These are phyloP conservation scores for Kregervanrija pseudodelftensis DNA, from an alignment of 805 yeast genomes.

Conservation along the genomic window DNA sequence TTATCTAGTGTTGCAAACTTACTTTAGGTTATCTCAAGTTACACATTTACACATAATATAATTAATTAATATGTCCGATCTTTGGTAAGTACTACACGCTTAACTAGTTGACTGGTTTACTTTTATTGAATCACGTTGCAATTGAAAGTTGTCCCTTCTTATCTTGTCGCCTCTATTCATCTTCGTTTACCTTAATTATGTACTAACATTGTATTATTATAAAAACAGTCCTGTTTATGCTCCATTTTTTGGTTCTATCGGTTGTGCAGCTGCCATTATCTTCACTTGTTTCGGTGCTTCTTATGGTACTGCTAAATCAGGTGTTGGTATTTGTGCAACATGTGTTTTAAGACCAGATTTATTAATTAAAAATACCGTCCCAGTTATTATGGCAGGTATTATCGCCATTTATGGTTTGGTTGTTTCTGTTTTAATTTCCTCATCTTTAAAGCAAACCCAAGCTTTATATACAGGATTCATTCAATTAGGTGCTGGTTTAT, in stretches of 20 bases:
- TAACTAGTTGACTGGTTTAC: not conserved
- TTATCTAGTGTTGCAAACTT: too few species aligned
- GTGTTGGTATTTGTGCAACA: constrained; percentile 99
- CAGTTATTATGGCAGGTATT: constrained; percentile 99
- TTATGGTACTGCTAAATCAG: constrained; percentile 98
- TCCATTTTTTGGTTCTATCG: constrained; percentile 98
- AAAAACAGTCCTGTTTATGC: constrained; percentile 62
- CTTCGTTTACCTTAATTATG: not conserved
- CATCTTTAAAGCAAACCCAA: constrained; percentile 80
- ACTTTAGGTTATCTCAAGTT: not conserved
- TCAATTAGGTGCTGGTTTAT: constrained; percentile 96
- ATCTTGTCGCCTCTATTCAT: not conserved
- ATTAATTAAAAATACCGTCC: constrained; percentile 87
- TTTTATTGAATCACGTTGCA: not conserved
- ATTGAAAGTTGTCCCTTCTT: not conserved
- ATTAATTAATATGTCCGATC: constrained; percentile 48
- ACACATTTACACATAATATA: constrained; percentile 13
- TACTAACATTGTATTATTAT: not conserved
- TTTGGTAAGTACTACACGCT: constrained; percentile 48
- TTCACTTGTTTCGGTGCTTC: constrained; percentile 99
- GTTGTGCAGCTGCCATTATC: constrained; percentile 98
- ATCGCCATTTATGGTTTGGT: constrained; percentile 97
- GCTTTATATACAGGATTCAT: constrained; percentile 96
- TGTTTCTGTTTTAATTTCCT: constrained; percentile 90
- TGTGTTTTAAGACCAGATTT: constrained; percentile 96